These are phyloP conservation scores for Aspergillus cavernicola DNA, from an alignment of 495 filamentous ascomycete genomes.

Conservation along the genomic window DNA sequence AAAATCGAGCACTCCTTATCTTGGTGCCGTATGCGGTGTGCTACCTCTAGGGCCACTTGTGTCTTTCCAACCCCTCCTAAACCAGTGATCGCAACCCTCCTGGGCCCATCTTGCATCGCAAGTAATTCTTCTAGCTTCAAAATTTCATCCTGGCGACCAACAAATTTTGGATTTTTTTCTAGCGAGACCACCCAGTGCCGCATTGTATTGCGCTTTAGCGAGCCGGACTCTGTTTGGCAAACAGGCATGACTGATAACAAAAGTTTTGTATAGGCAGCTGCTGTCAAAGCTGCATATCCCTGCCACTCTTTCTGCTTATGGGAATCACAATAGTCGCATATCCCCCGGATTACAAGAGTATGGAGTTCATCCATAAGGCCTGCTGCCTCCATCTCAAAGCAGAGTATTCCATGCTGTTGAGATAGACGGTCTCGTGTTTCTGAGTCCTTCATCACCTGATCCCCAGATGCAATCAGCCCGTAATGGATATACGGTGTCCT, in stretches of 20 bases:
- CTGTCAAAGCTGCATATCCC: conserved; percentile 13
- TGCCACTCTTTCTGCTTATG: too few relatives aligned
- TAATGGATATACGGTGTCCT: conserved; percentile 13
- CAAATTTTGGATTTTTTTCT: too few relatives aligned
- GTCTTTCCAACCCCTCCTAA: conserved; percentile 43
- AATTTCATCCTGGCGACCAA: too few relatives aligned
- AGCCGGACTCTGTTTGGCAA: too few relatives aligned
- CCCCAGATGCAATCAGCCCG: conserved; percentile 16
- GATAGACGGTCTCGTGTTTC: conserved; percentile 14
- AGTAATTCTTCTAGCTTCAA: too few relatives aligned
- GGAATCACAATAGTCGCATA: too few relatives aligned
- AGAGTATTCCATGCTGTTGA: conserved; percentile 23
- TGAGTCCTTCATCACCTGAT: conserved; percentile 16
- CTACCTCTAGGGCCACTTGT: conserved; percentile 37
- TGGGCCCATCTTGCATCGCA: background rate
- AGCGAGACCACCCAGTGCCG: too few relatives aligned
- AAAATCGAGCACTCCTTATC: conserved; percentile 15
- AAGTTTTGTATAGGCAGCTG: conserved; percentile 28
- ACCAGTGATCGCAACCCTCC: conserved; percentile 28
- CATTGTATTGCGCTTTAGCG: too few relatives aligned
- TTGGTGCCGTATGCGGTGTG: conserved; percentile 22
- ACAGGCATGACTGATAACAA: conserved; percentile 21
- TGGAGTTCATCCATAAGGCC: too few relatives aligned
- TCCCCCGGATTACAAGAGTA: too few relatives aligned
- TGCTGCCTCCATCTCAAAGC: conserved; percentile 41